Percentiles rank a stretch among this genome's conserved stretches.
These are phyloP conservation scores for Lodderomyces jiufengensis DNA, from an alignment of 1,139 yeast species.

Conservation along the genomic window DNA sequence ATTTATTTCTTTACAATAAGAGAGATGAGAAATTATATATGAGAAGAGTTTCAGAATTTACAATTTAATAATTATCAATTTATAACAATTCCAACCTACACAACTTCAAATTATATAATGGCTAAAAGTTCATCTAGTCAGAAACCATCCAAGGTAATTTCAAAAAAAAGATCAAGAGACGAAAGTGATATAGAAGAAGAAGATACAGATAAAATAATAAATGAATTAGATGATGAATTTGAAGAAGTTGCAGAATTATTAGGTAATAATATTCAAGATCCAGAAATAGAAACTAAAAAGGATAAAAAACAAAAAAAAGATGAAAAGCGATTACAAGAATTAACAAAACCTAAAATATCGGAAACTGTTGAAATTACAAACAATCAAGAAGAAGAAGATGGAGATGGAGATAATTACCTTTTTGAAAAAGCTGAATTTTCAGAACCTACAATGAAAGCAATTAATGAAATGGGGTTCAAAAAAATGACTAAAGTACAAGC, in stretches of 20 bases:
- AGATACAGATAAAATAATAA: conserved; percentile 43
- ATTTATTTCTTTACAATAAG: too few relatives aligned
- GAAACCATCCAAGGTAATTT: not conserved
- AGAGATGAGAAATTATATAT: too few relatives aligned
- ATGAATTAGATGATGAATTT: conserved; percentile 50
- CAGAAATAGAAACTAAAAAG: conserved; percentile 28
- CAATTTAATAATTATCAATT: too few relatives aligned
- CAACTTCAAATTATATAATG: too few relatives aligned
- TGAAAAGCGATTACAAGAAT: conserved; percentile 18
- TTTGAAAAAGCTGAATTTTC: conserved; percentile 63
- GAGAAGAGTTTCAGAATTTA: too few relatives aligned
- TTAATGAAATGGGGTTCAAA: conserved; percentile 80
- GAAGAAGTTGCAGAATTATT: conserved; percentile 54
- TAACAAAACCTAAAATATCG: conserved; percentile 17
- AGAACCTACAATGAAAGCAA: conserved; percentile 75
- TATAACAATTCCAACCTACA: too few relatives aligned
- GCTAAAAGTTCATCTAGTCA: not conserved
- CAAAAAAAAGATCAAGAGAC: conserved; percentile 11
- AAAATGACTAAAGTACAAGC: conserved; percentile 93
- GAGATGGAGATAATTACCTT: conserved; percentile 8
- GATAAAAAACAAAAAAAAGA: conserved; percentile 15
- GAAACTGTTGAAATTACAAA: conserved; percentile 25
- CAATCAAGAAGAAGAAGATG: conserved; percentile 23
- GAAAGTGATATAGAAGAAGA: conserved; percentile 20
- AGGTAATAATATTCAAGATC: conserved; percentile 43